Conservation (phyloP, 176 grass and related monocot genomes). For the Eragrostis nindensis region DNA sequence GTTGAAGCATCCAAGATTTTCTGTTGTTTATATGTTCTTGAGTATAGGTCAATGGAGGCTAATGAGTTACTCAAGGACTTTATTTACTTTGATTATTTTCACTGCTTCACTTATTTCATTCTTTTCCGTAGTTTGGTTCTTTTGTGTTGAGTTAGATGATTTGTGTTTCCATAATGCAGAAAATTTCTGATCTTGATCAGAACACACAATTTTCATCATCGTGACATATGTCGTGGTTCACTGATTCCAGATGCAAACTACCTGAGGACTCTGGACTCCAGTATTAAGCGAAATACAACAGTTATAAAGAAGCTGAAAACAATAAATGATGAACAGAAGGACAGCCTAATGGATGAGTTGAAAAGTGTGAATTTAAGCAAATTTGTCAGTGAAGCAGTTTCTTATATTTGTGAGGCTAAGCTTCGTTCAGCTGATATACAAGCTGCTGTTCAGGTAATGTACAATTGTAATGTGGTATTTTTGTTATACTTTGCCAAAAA, state of each 20-base stretch:
- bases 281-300: slow-evolving; percentile 87
- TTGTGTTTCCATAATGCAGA: slow-evolving; percentile 18
- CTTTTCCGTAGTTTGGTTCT: slow-evolving; percentile 23
- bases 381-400: slow-evolving; percentile 98
- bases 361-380: slow-evolving; percentile 99
- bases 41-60: not conserved
- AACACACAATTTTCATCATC: slow-evolving; percentile 22
- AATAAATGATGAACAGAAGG: slow-evolving; percentile 93
- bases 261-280: slow-evolving; percentile 93
- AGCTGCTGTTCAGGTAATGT: slow-evolving; percentile 92
- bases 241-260: slow-evolving; percentile 81
- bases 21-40: not conserved
- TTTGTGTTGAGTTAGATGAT: slow-evolving; percentile 3
- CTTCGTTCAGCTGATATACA: slow-evolving; percentile 97
- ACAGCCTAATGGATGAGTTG: slow-evolving; percentile 84
- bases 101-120: slow-evolving; percentile 6
- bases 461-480: not conserved
- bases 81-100: slow-evolving; percentile 17
- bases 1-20: slow-evolving; percentile 14
- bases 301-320: slow-evolving; percentile 98
- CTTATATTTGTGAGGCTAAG: slow-evolving; percentile 98
- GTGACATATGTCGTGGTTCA: slow-evolving; percentile 35
- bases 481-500: not conserved
- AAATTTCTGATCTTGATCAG: slow-evolving; percentile 5
- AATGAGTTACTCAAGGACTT: slow-evolving; percentile 15